These are phyloP conservation scores for Neurospora sp. DNA, from an alignment of 495 filamentous ascomycete species.

Conservation along the genomic window DNA sequence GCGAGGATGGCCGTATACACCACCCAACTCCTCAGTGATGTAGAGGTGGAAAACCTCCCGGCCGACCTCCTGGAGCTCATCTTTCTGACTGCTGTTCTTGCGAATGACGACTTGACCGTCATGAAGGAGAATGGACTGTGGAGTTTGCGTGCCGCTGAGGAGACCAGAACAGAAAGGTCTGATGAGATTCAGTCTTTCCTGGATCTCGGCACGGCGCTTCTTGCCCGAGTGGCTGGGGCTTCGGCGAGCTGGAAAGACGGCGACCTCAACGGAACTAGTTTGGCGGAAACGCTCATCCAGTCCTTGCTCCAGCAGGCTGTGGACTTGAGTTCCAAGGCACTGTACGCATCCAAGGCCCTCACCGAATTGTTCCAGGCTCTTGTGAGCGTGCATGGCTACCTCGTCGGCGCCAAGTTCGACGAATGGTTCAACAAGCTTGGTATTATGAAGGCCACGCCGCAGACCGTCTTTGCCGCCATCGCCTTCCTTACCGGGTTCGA, in stretches of 20 bases:
- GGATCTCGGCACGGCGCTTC: conserved; percentile 42
- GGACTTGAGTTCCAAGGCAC: conserved; percentile 21
- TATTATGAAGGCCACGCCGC: conserved; percentile 27
- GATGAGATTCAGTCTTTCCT: conserved; percentile 53
- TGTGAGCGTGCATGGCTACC: conserved; percentile 27
- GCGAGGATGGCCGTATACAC: conserved; percentile 66
- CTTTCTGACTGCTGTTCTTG: conserved; percentile 29
- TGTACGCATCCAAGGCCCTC: conserved; percentile 43
- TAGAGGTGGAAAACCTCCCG: conserved; percentile 19
- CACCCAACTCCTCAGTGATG: conserved; percentile 39
- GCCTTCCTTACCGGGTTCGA: conserved; percentile 47
- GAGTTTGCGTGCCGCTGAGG: conserved; percentile 22
- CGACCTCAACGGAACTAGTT: conserved; percentile 9
- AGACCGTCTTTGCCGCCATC: conserved; percentile 36
- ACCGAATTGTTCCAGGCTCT: conserved; percentile 30
- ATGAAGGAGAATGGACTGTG: conserved; percentile 25
- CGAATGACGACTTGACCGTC: conserved; percentile 34
- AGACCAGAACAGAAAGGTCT: conserved; percentile 27
- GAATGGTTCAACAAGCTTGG: conserved; percentile 29
- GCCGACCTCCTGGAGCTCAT: conserved; percentile 32
- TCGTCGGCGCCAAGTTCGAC: conserved; percentile 21
- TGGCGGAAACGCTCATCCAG: conserved; percentile 28
- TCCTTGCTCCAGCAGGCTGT: conserved; percentile 25
- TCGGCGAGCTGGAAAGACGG: conserved; percentile 22
- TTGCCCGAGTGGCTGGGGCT: conserved; percentile 37